Conservation (phyloP, 176 grass and related monocot genomes). For the Guadua angustifolia region DNA sequence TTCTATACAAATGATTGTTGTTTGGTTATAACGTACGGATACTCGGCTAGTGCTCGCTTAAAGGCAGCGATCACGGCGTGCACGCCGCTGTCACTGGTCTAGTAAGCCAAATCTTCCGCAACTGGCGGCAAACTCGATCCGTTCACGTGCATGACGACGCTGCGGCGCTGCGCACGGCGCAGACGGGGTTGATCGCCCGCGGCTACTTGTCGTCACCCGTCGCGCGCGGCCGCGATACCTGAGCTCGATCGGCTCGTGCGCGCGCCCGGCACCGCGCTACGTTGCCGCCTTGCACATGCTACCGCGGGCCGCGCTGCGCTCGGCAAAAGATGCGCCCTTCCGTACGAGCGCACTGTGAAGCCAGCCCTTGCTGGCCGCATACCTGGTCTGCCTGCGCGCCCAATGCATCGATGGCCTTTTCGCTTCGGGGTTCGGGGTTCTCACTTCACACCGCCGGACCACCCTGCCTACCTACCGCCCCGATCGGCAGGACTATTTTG, state of each 20-base stretch:
- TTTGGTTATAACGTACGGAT: too few relatives aligned
- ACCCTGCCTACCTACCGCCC: background rate
- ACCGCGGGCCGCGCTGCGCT: too few relatives aligned
- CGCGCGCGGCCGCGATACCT: background rate
- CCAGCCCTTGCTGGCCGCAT: background rate
- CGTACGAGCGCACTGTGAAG: too few relatives aligned
- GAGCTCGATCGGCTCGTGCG: background rate
- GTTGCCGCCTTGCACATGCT: background rate
- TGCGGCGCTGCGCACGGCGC: too few relatives aligned
- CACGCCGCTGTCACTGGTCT: too few relatives aligned
- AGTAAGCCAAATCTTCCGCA: background rate
- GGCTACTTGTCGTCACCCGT: too few relatives aligned
- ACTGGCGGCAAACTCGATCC: background rate
- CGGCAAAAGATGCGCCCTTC: too few relatives aligned
- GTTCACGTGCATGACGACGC: background rate
- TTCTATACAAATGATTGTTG: too few relatives aligned
- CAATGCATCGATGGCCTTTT: background rate
- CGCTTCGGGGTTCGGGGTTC: background rate
- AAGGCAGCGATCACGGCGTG: too few relatives aligned
- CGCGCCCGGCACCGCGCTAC: too few relatives aligned
- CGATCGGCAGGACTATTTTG: background rate
- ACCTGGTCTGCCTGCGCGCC: constrained; percentile 40
- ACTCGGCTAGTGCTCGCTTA: too few relatives aligned
- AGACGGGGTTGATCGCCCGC: background rate
- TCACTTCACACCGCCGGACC: background rate